Evolutionary conservation across 2,329 filamentous ascomycete species (phyloP).

Genomic region (Alternaria ethzedia): DNA sequence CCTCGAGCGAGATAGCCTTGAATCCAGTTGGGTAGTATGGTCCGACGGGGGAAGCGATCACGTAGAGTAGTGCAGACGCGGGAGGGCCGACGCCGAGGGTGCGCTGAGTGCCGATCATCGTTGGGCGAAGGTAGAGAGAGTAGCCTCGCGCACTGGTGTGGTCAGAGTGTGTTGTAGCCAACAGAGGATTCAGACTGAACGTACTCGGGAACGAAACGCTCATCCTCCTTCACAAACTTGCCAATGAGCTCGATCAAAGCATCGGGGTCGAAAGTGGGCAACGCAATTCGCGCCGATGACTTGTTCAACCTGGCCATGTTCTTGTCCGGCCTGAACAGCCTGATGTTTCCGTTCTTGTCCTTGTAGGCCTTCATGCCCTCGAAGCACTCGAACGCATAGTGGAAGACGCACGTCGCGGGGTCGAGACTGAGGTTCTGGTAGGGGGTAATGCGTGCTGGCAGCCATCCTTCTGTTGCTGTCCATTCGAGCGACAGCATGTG

Average conservation of each 20-base stretch:
- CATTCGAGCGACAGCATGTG: conserved; percentile 97
- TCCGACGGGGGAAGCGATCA: conserved; percentile 95
- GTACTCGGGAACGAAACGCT: conserved; percentile 85
- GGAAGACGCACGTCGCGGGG: conserved; percentile 94
- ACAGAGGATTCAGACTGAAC: conserved; percentile 25
- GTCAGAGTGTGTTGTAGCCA: conserved; percentile 11
- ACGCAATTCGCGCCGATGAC: conserved; percentile 86
- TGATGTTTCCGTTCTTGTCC: conserved; percentile 76
- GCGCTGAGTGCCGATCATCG: conserved; percentile 95
- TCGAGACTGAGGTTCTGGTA: conserved; percentile 98
- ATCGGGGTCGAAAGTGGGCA: conserved; percentile 81
- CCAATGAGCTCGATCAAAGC: conserved; percentile 82
- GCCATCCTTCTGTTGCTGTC: conserved; percentile 85
- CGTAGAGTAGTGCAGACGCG: conserved; percentile 87
- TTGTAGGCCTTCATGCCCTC: conserved; percentile 99
- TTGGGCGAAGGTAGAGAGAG: conserved; percentile 93
- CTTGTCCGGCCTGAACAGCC: conserved; percentile 91
- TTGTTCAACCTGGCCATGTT: conserved; percentile 97
- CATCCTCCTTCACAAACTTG: conserved; percentile 78
- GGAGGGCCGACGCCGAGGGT: conserved; percentile 94
- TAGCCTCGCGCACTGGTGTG: conserved; percentile 70
- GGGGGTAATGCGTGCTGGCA: conserved; percentile 80
- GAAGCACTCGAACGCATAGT: conserved; percentile 98
- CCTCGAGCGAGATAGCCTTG: conserved; percentile 94
- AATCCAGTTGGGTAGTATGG: conserved; percentile 99